A percentile compares a stretch with the other conserved stretches of the same genome.
Conservation (phyloP, 2,329 filamentous ascomycete genomes). For the Metarhizium robertsii region DNA sequence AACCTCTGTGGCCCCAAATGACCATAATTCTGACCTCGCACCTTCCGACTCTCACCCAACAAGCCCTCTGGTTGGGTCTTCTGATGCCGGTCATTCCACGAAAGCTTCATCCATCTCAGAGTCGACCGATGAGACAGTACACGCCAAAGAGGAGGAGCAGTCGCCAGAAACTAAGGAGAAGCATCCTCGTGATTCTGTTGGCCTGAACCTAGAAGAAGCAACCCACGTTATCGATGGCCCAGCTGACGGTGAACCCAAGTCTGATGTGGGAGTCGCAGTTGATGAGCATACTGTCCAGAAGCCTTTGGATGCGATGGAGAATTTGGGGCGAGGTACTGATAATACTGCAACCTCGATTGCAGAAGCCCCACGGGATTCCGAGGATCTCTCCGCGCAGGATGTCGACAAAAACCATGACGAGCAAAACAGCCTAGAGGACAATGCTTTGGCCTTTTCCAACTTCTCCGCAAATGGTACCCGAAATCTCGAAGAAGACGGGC, state of each 20-base stretch:
- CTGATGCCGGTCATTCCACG: conserved; percentile 49
- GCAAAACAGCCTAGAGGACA: conserved; percentile 4
- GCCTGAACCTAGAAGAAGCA: not conserved
- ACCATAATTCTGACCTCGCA: conserved; percentile 37
- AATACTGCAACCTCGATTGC: not conserved
- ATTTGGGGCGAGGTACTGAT: not conserved
- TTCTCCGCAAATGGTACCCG: conserved; percentile 12
- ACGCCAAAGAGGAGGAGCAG: conserved; percentile 22
- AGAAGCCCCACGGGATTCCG: not conserved
- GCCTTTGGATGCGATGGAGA: not conserved
- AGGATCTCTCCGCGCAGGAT: not conserved
- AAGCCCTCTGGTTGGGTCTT: conserved; percentile 43
- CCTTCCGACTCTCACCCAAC: conserved; percentile 48
- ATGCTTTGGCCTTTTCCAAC: conserved; percentile 11
- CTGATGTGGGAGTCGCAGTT: not conserved
- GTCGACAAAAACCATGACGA: conserved; percentile 2
- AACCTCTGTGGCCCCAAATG: conserved; percentile 32
- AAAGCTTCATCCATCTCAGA: conserved; percentile 56
- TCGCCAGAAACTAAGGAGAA: conserved; percentile 7
- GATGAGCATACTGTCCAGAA: not conserved
- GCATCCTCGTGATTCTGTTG: not conserved
- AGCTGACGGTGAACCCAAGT: not conserved
- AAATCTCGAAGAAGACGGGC: conserved; percentile 1
- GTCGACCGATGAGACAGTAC: conserved; percentile 50
- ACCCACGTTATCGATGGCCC: not conserved